Evolutionary conservation across 495 filamentous ascomycete species (phyloP), one percentile per base, ranked within the genome.

Genomic region (Thermothielavioides terrestris): DNA sequence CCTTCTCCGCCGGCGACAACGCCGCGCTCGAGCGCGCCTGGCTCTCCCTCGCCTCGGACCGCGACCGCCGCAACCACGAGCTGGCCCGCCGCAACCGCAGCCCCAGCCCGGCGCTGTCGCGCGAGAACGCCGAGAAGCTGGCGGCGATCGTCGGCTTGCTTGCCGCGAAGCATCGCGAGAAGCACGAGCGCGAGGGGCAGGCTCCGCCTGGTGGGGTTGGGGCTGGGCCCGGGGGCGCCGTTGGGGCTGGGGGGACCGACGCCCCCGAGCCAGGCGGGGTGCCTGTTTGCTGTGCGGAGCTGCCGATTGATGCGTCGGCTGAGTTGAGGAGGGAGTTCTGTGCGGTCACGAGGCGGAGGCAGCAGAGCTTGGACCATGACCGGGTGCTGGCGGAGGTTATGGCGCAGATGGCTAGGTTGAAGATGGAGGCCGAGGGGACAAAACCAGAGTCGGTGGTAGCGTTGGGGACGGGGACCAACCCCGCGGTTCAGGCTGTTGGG

Each of bases 1-100:
- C 88, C 3, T 94, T 91, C 61, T 84, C 86, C 0, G 76, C 77
- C 0, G 78, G 75, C 37, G 88, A 94, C 64, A 89, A 88, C 54
- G 69, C 75, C 32, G 80, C 79, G 6, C 69, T 94, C 12, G 87
- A 92, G 58, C 70, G 80, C 32, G 80, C 86, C 26, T 94, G 88
- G 83, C 65, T 75, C 15, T 66, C 71, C 15, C 65, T 88, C 35
- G 56, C 59, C 12, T 70, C 73, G 0, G 70, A 74, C 30, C 67
- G 70, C 20, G 60, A 67, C 50, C 58, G 63, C 17, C 63, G 68
- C 42, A 72, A 69, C 41, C 71, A 73, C 52, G 49, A 53, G 42
- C 58, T 68, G 55, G 62, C 63, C 6, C 58, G 43, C 12, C 56
- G 56, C 18, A 57, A 52, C 49, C 57, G 54, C 12, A 50, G 45